Evolutionary conservation across 192 early-diverging fungal species (phyloP), one percentile per base, ranked within the genome.

Genomic region (Mortierella alpina): DNA sequence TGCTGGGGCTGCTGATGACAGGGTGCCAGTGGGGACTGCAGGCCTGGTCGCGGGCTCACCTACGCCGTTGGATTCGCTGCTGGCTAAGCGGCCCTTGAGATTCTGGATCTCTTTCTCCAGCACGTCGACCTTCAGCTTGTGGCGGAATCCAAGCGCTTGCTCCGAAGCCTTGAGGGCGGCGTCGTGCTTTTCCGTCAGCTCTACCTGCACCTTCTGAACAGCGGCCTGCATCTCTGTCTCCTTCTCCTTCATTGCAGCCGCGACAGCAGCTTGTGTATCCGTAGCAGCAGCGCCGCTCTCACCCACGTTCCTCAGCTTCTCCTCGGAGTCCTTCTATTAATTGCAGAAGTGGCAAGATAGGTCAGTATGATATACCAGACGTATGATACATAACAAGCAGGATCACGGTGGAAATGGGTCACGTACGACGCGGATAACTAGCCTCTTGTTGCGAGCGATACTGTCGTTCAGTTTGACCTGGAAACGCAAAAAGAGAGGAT

Each of bases 91-190:
- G 17, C 67, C 73, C 54, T 85, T 84, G 53, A 89, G 55, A 13
- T 77, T 72, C 4, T 72, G 70, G 12, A 85, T 83, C 41, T 85
- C 83, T 56, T 85, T 89, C 2, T 74, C 85, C 8, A 83, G 85
- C 31, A 66, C 45, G 41, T 81, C 82, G 7, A 89, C 70, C 80
- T 84, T 83, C 31, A 89, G 75, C 66, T 72, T 73, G 8, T 83
- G 76, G 20, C 85, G 82, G 82, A 89, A 72, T 68, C 87, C 85
- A 2, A 79, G 81, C 53, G 75, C 67, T 20, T 78, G 70, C 44
- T 84, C 84, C 12, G 73, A 75, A 47, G 61, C 75, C 22, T 63
- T 74, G 22, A 83, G 66, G 5, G 82, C 83, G 8, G 64, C 39
- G 49, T 86, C 82, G 57, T 86, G 73, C 66, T 82, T 86, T 15